A percentile compares a stretch with the other conserved stretches of the same genome.
Conservation (phyloP, 352 stramenopile species). For the Phytophthora hybrid region DNA sequence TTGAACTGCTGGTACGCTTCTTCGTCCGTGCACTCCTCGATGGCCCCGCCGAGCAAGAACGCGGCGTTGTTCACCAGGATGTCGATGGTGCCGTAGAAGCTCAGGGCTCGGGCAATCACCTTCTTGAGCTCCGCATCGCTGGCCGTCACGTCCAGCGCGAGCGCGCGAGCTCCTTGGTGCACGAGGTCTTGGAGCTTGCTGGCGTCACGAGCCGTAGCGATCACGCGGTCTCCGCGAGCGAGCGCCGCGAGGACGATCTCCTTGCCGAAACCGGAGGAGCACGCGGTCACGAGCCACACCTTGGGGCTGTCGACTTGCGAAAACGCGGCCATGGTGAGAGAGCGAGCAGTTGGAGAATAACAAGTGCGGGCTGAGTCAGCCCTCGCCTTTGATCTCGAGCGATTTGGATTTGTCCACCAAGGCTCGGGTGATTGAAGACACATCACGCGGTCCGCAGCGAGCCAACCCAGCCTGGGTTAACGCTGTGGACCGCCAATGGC, state of each 20-base stretch:
- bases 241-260: slow-evolving; percentile 54
- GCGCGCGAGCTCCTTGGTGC: slow-evolving; percentile 27
- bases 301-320: slow-evolving; percentile 32
- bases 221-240: slow-evolving; percentile 55
- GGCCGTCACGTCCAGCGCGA: slow-evolving; percentile 60
- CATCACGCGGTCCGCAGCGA: slow-evolving; percentile 12
- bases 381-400: background rate
- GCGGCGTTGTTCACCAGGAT: slow-evolving; percentile 64
- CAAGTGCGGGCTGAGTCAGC: slow-evolving; percentile 6
- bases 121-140: slow-evolving; percentile 40
- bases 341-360: slow-evolving; percentile 22
- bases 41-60: slow-evolving; percentile 50
- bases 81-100: slow-evolving; percentile 56
- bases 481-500: too few species aligned
- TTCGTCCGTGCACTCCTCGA: slow-evolving; percentile 54
- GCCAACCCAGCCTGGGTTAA: too few species aligned
- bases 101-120: slow-evolving; percentile 39
- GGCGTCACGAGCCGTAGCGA: slow-evolving; percentile 53
- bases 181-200: slow-evolving; percentile 49
- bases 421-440: slow-evolving; percentile 16
- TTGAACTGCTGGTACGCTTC: slow-evolving; percentile 50
- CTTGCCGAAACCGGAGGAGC: slow-evolving; percentile 57
- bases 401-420: background rate
- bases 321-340: slow-evolving; percentile 17
- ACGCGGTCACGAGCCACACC: slow-evolving; percentile 65